These are phyloP conservation scores for Aquilaria agallochum DNA, from an alignment of 441 rosid species.

Conservation along the genomic window DNA sequence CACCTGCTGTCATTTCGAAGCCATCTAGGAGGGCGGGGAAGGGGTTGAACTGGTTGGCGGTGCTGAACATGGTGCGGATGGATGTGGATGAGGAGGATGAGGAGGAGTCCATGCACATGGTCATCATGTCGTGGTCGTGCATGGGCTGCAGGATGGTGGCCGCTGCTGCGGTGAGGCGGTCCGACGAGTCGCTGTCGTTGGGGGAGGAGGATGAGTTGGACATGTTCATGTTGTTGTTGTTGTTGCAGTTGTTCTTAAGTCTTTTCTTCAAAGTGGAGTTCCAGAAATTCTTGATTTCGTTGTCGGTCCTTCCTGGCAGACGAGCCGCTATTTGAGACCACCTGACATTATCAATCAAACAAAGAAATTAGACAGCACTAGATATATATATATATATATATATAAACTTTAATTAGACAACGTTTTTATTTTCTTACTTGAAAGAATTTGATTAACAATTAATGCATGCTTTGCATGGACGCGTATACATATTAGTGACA, in stretches of 20 bases:
- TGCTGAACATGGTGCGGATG: slow-evolving; percentile 22
- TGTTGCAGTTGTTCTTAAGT: slow-evolving; percentile 30
- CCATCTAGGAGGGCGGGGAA: slow-evolving; percentile 27
- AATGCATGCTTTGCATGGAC: slow-evolving; percentile 17
- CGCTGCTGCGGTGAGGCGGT: slow-evolving; percentile 22
- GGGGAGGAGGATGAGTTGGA: slow-evolving; percentile 37
- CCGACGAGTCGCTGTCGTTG: slow-evolving; percentile 38
- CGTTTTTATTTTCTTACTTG: neutral
- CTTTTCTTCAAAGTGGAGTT: slow-evolving; percentile 60
- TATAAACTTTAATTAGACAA: neutral
- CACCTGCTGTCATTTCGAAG: slow-evolving; percentile 26
- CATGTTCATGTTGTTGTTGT: neutral
- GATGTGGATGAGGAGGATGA: slow-evolving; percentile 30
- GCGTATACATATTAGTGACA: neutral
- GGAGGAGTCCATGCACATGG: slow-evolving; percentile 50
- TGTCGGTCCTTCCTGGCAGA: slow-evolving; percentile 71
- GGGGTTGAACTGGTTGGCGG: slow-evolving; percentile 29
- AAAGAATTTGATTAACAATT: neutral
- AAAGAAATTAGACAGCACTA: neutral
- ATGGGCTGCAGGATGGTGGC: slow-evolving; percentile 21
- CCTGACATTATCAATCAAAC: slow-evolving; percentile 18
- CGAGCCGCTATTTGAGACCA: slow-evolving; percentile 74
- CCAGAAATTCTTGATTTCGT: slow-evolving; percentile 74
- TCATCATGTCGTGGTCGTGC: slow-evolving; percentile 30
- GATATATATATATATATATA: neutral